Evolutionary conservation across 2,329 filamentous ascomycete species (phyloP), one percentile per base, ranked within the genome.

Genomic region (Pseudogymnoascus verrucosus): DNA sequence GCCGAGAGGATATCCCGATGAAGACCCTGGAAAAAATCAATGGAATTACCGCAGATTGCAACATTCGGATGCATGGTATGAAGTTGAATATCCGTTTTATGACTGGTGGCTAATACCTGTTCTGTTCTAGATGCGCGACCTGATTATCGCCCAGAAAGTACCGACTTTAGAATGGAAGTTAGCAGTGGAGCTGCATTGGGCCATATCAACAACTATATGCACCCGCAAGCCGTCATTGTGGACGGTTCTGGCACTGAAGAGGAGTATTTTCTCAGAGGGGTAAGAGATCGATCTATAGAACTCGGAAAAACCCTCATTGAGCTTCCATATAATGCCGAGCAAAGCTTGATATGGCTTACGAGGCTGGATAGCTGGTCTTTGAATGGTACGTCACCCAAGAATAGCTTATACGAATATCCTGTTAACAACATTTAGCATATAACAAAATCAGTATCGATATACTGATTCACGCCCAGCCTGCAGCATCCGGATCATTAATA

Each of bases 361-460:
- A 85, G 87, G 66, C 80, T 98, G 11, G 91, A 96, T 71, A 84
- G 88, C 65, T 78, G 80, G 16, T 87, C 91, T 31, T 77, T 97
- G 64, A 81, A 79, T 68, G 82, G 87, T 89, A 79, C 70, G 73
- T 65, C 65, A 66, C 57, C 42, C 37, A 62, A 19, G 5, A 19
- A n/a, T 10, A 14, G 10, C 4, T 62, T 28, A 7, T 64, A 12
- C 47, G 37, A 65, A 23, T 62, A 68, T 61, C 16, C n/a, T 64
- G 54, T 69, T 73, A 66, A 71, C 67, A 57, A 67, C 59, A 26
- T 44, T 23, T 71, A 88, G 89, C 84, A 36, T 97, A 93, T 93
- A 87, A 93, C 73, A 83, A 85, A 57, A 80, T 90, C 4, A 85
- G 82, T 39, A 81, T 98, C 66, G 91, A 98, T 67, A 90, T 99